Base-by-base conservation (phyloP, 176 grass and related monocot genomes). In the Canna indica region DNA sequence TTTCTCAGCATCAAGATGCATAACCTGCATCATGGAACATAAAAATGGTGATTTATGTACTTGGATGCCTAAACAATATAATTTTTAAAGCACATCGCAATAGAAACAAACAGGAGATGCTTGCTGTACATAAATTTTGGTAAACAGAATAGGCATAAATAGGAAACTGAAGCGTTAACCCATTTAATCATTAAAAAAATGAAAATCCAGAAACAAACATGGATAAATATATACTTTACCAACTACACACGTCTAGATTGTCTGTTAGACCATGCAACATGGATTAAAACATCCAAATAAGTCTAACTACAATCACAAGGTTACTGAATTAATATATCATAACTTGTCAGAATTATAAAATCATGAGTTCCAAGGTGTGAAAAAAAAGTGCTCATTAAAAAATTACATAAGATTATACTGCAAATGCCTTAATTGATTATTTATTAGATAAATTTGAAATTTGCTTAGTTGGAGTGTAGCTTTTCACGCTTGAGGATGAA, bases 1-100 rank as follows among this genome's bases (percentile, higher is more conserved):
- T 84, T 99, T 99, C 82, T 99, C 94, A 67, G 94, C 94, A 88
- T 99, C 94, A 79, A 99, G 94, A 93, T 99, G 94, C 94, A 99
- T 93, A 83, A 93, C 94, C 94, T 99, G 75, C 73, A 74, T 73
- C 35, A 16, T 35, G 20, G 31, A 59, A 1, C 64, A 72, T 18
- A 44, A 46, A 15, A 69, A 18, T 22, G 7, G 17, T n/a, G 18
- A 64, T 64, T 1, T 64, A 36, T 36, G 17, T 13, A 64, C 32
- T 36, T 9, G 34, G 7, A 65, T 36, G 22, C 1, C 14, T 3
- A 54, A n/a, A n/a, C n/a, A n/a, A 5, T 18, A 54, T 54, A 54
- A 7, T n/a, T 24, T n/a, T 54, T 25, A 24, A n/a, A 54, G 17
- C 50, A 22, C n/a, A 7, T 54, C 7, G 8, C 17, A 20, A 7